Base-by-base conservation (phyloP, 83 land plant species). In the Picea abies region DNA sequence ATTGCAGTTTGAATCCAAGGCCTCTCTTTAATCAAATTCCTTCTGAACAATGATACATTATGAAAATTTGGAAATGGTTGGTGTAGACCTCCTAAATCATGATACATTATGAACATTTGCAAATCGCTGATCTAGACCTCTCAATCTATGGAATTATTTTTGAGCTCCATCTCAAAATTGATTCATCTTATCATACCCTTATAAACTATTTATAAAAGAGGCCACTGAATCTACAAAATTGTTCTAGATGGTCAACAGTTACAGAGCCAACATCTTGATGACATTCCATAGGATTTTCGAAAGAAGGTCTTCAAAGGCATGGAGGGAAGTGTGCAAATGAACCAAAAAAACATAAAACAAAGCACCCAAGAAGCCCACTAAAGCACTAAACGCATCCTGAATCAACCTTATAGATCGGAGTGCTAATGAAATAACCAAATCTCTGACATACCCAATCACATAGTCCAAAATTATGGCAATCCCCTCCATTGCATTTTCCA, bases 181-280 rank as follows among this genome's bases (percentile, higher is more conserved):
- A 41, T 41, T 41, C 1, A 32, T 1, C 0, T 41, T 41, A 4
- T 5, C 44, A 5, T 19, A 71, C 8, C 29, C 12, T 65, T 26
- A 65, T 19, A 65, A 15, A 71, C 39, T 41, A 71, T 39, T 44
- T 71, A 71, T 71, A 39, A 71, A 71, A 71, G 37, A 71, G 20
- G 76, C 52, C 8, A 71, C 22, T 41, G 76, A 41, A 41, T 71
- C 76, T 41, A 71, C 52, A 71, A 71, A 71, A 71, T 71, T 71
- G 49, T 20, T 71, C 49, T 49, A 71, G 15, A 71, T 71, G 76
- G 22, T 71, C 44, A 71, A 37, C n/a, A 71, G 23, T 19, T 52
- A 71, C 8, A 41, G 76, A 12, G 44, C 76, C 8, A 71, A 37
- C 76, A 71, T 71, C 76, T 71, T 15, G 49, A 71, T 41, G 8